Evolutionary conservation across 345 rosid species (phyloP).

Genomic region (Brassica incana): DNA sequence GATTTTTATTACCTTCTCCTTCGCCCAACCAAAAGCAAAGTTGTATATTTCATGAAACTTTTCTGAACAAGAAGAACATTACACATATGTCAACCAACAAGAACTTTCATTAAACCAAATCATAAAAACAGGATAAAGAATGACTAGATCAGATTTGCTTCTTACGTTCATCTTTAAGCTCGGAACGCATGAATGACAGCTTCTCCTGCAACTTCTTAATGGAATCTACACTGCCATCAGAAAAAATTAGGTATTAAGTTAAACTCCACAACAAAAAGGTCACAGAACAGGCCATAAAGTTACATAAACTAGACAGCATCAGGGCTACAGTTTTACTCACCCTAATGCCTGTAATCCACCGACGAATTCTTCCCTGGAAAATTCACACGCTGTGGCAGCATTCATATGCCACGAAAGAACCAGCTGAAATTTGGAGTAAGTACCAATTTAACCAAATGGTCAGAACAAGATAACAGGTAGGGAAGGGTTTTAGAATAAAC

Average conservation of each 20-base stretch:
- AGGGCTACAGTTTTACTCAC: constrained; percentile 45
- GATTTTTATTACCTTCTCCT: constrained; percentile 72
- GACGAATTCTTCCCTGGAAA: constrained; percentile 83
- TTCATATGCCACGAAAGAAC: constrained; percentile 99
- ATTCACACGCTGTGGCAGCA: constrained; percentile 97
- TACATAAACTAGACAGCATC: neutral
- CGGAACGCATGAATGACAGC: constrained; percentile 81
- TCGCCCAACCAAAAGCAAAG: constrained; percentile 98
- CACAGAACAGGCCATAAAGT: constrained; percentile 2
- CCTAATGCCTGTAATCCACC: constrained; percentile 82
- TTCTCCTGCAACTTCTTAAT: constrained; percentile 76
- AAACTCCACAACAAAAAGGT: constrained; percentile 16
- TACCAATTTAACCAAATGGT: too few relatives aligned
- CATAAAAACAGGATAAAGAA: constrained; percentile 14
- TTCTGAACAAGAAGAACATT: constrained; percentile 53
- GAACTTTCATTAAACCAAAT: neutral
- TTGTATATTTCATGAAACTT: constrained; percentile 91
- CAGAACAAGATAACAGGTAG: too few relatives aligned
- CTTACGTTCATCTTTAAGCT: constrained; percentile 95
- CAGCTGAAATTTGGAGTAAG: constrained; percentile 51
- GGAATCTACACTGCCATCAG: constrained; percentile 83
- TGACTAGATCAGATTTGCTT: constrained; percentile 10
- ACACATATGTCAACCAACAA: constrained; percentile 15
- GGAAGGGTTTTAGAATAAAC: constrained; percentile 32
- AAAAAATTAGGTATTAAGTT: constrained; percentile 31